Percentiles rank a stretch among this genome's conserved stretches.
These are phyloP conservation scores for Boechera divaricarpa DNA, from an alignment of 345 rosid species.

Conservation along the genomic window DNA sequence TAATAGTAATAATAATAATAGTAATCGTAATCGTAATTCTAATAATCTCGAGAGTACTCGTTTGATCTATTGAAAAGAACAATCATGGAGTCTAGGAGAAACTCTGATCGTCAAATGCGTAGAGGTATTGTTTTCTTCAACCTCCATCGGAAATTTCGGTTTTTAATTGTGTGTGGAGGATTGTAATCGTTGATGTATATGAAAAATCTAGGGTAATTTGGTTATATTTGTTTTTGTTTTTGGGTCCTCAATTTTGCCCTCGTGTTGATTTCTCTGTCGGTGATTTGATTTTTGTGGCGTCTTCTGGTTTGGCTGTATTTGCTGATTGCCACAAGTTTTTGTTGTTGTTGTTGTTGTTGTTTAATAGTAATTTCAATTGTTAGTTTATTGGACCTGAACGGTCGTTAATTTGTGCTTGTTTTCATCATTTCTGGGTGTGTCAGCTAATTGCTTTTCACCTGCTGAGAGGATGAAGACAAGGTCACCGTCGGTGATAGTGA, in stretches of 20 bases:
- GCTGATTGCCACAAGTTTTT: constrained; percentile 29
- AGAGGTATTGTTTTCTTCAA: constrained; percentile 53
- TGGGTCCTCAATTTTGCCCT: not conserved
- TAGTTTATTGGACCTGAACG: not conserved
- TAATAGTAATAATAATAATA: constrained; percentile 35
- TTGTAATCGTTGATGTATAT: constrained; percentile 2
- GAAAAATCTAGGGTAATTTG: not conserved
- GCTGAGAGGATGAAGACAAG: constrained; percentile 57
- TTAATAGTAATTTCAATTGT: not conserved
- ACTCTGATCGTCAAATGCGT: constrained; percentile 76
- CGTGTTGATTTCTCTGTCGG: constrained; percentile 33
- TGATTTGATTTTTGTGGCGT: constrained; percentile 20
- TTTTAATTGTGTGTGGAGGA: not conserved
- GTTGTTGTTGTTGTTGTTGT: constrained; percentile 29
- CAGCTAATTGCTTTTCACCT: constrained; percentile 64
- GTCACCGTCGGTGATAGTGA: constrained; percentile 88
- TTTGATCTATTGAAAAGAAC: constrained; percentile 24
- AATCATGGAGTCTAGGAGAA: constrained; percentile 70
- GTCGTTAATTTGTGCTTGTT: constrained; percentile 10
- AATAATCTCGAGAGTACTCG: constrained; percentile 28
- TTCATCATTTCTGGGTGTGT: not conserved
- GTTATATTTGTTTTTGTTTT: not conserved
- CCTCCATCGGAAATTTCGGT: not conserved
- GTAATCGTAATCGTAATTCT: constrained; percentile 26
- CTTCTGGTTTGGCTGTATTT: constrained; percentile 27